Evolutionary conservation across 257 asterid genomes (phyloP).

Genomic region (Gynochthodes officinalis): DNA sequence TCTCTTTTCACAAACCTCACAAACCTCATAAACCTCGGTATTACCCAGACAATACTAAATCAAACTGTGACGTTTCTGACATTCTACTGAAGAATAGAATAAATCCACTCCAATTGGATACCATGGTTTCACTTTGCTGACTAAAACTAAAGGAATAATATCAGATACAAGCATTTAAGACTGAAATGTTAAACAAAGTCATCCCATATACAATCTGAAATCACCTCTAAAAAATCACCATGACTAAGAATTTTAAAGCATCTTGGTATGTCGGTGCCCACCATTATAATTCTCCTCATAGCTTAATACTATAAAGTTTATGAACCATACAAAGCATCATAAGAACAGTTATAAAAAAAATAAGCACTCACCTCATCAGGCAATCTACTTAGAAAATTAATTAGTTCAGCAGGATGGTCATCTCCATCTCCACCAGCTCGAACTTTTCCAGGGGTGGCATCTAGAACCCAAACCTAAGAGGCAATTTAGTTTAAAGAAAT

Average conservation of each 20-base stretch:
- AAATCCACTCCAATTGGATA: not conserved
- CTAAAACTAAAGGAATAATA: not conserved
- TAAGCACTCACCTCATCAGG: slow-evolving; percentile 58
- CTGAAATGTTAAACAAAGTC: not conserved
- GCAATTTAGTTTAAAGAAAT: slow-evolving; percentile 9
- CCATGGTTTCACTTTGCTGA: not conserved
- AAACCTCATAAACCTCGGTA: not conserved
- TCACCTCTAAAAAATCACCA: not conserved
- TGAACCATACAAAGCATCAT: not conserved
- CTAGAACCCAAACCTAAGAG: slow-evolving; percentile 90
- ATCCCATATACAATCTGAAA: not conserved
- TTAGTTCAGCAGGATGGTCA: slow-evolving; percentile 96
- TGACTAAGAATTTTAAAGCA: not conserved
- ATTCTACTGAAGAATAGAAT: not conserved
- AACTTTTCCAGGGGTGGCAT: slow-evolving; percentile 97
- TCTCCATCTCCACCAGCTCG: slow-evolving; percentile 95
- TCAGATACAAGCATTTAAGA: not conserved
- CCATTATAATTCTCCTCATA: not conserved
- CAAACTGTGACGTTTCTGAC: no score
- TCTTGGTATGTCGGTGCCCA: not conserved
- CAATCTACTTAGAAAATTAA: slow-evolving; percentile 59
- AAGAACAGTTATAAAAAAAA: slow-evolving; percentile 7
- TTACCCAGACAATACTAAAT: not conserved
- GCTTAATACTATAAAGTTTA: not conserved
- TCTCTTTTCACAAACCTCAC: no score